These are phyloP conservation scores for Colletotrichum musicola DNA, from an alignment of 2,329 filamentous ascomycete genomes.

Conservation along the genomic window DNA sequence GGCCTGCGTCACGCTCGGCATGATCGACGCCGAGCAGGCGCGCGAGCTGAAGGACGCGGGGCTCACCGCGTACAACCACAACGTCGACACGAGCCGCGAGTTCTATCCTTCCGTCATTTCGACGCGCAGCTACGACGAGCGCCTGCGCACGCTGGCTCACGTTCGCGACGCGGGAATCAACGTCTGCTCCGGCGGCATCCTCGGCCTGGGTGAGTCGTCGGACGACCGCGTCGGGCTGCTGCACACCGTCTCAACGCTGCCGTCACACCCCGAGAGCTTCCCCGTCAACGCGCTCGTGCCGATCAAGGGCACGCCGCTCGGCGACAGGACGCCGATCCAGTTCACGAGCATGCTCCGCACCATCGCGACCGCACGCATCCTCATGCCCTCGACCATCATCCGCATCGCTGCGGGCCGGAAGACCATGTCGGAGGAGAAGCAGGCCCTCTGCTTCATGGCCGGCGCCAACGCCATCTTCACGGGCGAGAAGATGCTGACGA, in stretches of 20 bases:
- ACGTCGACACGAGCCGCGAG: slow-evolving; percentile 90
- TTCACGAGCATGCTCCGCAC: slow-evolving; percentile 86
- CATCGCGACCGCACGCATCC: slow-evolving; percentile 83
- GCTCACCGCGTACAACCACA: slow-evolving; percentile 94
- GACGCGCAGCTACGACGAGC: slow-evolving; percentile 88
- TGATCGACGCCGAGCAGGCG: slow-evolving; percentile 87
- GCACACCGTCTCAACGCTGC: slow-evolving; percentile 84
- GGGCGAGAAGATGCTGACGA: slow-evolving; percentile 95
- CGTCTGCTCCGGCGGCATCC: slow-evolving; percentile 90
- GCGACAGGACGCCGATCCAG: slow-evolving; percentile 77
- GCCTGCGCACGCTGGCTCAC: slow-evolving; percentile 81
- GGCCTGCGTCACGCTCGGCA: slow-evolving; percentile 91
- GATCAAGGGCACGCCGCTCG: slow-evolving; percentile 89
- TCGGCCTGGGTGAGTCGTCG: slow-evolving; percentile 84
- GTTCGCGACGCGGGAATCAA: slow-evolving; percentile 90
- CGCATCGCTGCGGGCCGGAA: slow-evolving; percentile 87
- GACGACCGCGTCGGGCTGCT: slow-evolving; percentile 86
- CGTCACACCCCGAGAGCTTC: slow-evolving; percentile 88
- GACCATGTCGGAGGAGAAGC: slow-evolving; percentile 88
- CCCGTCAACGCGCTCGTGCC: slow-evolving; percentile 92
- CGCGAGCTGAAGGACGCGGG: slow-evolving; percentile 86
- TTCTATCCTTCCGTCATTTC: slow-evolving; percentile 90
- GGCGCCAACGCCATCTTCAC: slow-evolving; percentile 96
- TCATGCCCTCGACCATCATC: slow-evolving; percentile 89
- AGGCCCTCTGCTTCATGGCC: slow-evolving; percentile 89